These are phyloP conservation scores for Solanum verrucosum DNA, from an alignment of 257 asterid genomes.

Conservation along the genomic window DNA sequence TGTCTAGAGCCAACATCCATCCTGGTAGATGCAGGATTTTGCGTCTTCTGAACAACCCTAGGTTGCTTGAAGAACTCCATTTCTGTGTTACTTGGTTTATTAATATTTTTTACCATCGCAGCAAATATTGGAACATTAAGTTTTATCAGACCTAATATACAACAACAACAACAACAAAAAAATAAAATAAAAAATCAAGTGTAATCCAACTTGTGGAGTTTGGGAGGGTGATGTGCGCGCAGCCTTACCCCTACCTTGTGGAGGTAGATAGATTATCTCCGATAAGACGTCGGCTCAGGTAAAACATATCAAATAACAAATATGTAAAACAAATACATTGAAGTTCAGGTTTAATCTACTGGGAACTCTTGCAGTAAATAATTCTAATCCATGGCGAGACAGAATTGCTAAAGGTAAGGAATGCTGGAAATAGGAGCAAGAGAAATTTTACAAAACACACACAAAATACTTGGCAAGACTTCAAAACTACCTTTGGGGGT, in stretches of 20 bases:
- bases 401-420: not conserved
- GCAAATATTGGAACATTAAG: not conserved
- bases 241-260: not conserved
- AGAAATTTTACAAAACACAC: not conserved
- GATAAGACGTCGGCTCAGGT: not conserved
- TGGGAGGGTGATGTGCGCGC: not conserved
- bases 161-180: too few relatives aligned
- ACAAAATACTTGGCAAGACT: not conserved
- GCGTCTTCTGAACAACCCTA: not conserved
- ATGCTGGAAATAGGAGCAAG: not conserved
- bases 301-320: not conserved
- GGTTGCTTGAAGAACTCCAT: not conserved
- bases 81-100: not conserved
- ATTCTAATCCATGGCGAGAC: not conserved
- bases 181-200: not conserved
- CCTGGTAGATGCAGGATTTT: not conserved
- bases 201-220: not conserved
- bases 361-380: not conserved
- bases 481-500: slow-evolving; percentile 58
- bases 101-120: not conserved
- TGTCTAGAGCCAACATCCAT: not conserved
- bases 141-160: not conserved
- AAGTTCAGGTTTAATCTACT: not conserved
- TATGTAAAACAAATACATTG: not conserved
- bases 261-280: not conserved